Base-by-base conservation (phyloP, 2,329 filamentous ascomycete species). In the Lasiodiplodia gonubiensis region DNA sequence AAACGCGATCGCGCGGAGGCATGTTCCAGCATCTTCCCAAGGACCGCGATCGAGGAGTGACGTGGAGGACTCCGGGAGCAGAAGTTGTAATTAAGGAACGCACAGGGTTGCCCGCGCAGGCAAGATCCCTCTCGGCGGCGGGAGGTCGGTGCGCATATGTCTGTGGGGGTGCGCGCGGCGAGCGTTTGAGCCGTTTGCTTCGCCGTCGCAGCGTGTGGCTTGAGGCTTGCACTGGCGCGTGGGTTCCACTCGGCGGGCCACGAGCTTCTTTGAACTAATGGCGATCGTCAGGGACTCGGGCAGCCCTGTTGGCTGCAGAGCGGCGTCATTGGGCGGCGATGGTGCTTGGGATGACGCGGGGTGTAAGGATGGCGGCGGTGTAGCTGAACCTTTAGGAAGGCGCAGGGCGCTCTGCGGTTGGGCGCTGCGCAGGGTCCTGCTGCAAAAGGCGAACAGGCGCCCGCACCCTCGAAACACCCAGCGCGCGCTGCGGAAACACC, bases 231-330 rank as follows among this genome's bases (percentile, higher is more conserved):
- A n/a, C 42, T 46, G 46, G 25, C 53, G 52, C 23, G 46, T 51
- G n/a, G 59, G 55, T 60, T 21, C 55, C 55, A 60, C 55, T 14
- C 35, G 5, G 25, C 18, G 4, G 33, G 21, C 21, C 42, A 14
- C 46, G 16, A 30, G 42, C 18, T 27, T 37, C 25, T 48, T 46
- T n/a, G 39, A 33, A 27, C 42, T 35, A 63, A 63, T 23, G 59
- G 59, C 59, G 59, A 63, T 63, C 59, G 59, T 63, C 59, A 63
- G 59, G 59, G 46, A 63, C 59, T 63, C n/a, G 57, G 42, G 39
- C 18, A 39, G 33, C 39, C 55, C 23, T 42, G 55, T 16, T 48
- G 39, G 57, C 39, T 48, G 57, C 57, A 14, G 42, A 18, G 27
- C 25, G 59, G 59, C 59, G 59, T 51, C 59, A 63, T 63, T 63